A percentile compares a stretch with the other conserved stretches of the same genome.
Evolutionary conservation across 1,284 basidiomycete species (phyloP).

Genomic region (Naganishia sp.): DNA sequence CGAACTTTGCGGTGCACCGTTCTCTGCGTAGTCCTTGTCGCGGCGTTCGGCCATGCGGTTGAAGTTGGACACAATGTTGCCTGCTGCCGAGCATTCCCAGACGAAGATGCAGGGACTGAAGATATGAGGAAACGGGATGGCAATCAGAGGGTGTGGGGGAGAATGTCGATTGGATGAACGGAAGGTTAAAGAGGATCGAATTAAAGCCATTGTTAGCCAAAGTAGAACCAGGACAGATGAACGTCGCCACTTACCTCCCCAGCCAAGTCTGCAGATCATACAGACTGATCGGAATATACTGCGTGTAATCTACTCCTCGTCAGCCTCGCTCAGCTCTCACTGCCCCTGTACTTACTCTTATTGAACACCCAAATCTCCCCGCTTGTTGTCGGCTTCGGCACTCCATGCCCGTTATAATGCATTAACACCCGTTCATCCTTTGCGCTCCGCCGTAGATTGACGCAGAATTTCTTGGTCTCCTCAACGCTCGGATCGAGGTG

Average conservation of each 20-base stretch:
- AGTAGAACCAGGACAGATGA: too few species aligned
- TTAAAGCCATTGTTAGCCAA: too few species aligned
- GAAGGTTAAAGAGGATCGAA: too few species aligned
- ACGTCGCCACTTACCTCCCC: too few species aligned
- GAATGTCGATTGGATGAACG: too few species aligned
- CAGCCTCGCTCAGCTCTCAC: neutral
- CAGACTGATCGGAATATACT: slow-evolving; percentile 95
- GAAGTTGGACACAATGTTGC: slow-evolving; percentile 89
- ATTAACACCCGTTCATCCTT: slow-evolving; percentile 94
- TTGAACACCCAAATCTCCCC: slow-evolving; percentile 99
- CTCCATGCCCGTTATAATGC: slow-evolving; percentile 98
- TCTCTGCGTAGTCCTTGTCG: slow-evolving; percentile 67
- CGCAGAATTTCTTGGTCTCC: slow-evolving; percentile 87
- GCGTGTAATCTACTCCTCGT: slow-evolving; percentile 70
- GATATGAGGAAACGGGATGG: too few species aligned
- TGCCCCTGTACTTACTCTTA: slow-evolving; percentile 57
- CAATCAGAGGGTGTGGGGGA: too few species aligned
- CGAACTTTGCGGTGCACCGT: slow-evolving; percentile 36
- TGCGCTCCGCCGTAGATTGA: slow-evolving; percentile 79
- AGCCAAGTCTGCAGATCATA: slow-evolving; percentile 91
- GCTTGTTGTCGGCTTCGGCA: slow-evolving; percentile 92
- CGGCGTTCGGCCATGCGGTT: slow-evolving; percentile 80
- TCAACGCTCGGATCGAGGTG: slow-evolving; percentile 94
- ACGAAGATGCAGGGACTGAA: slow-evolving; percentile 95
- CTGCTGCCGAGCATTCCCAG: slow-evolving; percentile 97